Conservation (phyloP, 176 grass and related monocot genomes). For the Phyllostachys edulis region DNA sequence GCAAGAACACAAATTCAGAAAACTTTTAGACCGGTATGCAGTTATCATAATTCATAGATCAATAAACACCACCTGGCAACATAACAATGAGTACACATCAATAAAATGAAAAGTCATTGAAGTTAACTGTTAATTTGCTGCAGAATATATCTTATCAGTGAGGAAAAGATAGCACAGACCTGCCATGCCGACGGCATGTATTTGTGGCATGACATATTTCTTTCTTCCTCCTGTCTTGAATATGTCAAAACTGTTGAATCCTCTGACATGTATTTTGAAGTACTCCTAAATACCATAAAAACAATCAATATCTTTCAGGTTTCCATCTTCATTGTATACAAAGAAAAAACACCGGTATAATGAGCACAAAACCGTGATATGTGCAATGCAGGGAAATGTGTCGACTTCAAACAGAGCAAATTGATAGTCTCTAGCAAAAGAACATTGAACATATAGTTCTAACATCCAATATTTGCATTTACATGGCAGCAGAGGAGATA, state of each 20-base stretch:
- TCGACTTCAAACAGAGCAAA: slow-evolving; percentile 6
- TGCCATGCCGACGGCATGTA: slow-evolving; percentile 87
- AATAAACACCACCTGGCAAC: neutral
- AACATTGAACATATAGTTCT: slow-evolving; percentile 8
- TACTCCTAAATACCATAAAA: slow-evolving; percentile 43
- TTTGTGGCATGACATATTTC: slow-evolving; percentile 48
- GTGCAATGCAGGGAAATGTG: neutral
- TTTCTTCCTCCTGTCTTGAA: slow-evolving; percentile 39
- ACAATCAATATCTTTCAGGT: neutral
- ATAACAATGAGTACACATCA: slow-evolving; percentile 1
- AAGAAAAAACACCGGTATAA: neutral
- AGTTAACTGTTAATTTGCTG: neutral
- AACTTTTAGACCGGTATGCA: slow-evolving; percentile 1
- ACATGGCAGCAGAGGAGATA: neutral
- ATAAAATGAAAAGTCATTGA: neutral
- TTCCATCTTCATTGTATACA: neutral
- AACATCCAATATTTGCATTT: slow-evolving; percentile 4
- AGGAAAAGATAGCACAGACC: slow-evolving; percentile 34
- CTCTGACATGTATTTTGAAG: slow-evolving; percentile 29
- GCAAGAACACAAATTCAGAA: slow-evolving; percentile 45
- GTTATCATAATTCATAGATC: slow-evolving; percentile 2
- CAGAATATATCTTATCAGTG: neutral
- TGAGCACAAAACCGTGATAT: neutral
- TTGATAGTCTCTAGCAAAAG: neutral
- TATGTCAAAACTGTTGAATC: slow-evolving; percentile 34